These are phyloP conservation scores for Metschnikowia kunwiensis DNA, from an alignment of 805 yeast genomes.

Conservation along the genomic window DNA sequence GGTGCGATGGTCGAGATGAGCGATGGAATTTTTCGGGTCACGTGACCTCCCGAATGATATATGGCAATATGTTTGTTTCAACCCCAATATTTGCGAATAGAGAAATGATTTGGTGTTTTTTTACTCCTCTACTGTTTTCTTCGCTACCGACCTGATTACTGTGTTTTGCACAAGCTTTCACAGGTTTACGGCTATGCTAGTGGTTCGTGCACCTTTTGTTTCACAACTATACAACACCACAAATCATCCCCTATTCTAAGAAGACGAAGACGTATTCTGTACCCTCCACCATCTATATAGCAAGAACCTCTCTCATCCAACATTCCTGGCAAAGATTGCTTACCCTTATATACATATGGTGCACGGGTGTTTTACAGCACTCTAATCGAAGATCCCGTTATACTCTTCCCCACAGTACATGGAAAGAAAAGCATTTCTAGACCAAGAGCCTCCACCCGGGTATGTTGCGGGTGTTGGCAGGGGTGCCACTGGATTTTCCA, in stretches of 20 bases:
- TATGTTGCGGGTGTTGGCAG: slow-evolving; percentile 91
- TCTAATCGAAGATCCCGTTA: not conserved
- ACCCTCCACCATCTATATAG: too few relatives aligned
- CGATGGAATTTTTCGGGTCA: slow-evolving; percentile 13
- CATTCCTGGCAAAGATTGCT: too few relatives aligned
- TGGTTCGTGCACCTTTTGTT: too few relatives aligned
- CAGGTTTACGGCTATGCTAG: too few relatives aligned
- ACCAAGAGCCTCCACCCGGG: slow-evolving; percentile 84
- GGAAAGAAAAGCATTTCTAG: slow-evolving; percentile 49
- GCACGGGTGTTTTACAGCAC: slow-evolving; percentile 3
- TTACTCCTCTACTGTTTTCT: not conserved
- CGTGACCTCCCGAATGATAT: slow-evolving; percentile 7
- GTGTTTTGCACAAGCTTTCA: too few relatives aligned
- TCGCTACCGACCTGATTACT: too few relatives aligned
- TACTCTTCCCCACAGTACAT: slow-evolving; percentile 7
- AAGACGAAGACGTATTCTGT: too few relatives aligned
- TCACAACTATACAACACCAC: too few relatives aligned
- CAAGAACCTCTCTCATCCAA: too few relatives aligned
- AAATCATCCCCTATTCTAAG: too few relatives aligned
- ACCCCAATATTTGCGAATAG: too few relatives aligned
- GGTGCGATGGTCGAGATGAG: slow-evolving; percentile 1
- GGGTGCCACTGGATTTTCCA: slow-evolving; percentile 92
- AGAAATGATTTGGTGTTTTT: not conserved
- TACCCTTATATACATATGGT: too few relatives aligned
- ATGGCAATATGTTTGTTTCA: not conserved